Percentiles rank a stretch among this genome's conserved stretches.
These are phyloP conservation scores for Stemphylium lycopersici DNA, from an alignment of 2,329 filamentous ascomycete genomes.

Conservation along the genomic window DNA sequence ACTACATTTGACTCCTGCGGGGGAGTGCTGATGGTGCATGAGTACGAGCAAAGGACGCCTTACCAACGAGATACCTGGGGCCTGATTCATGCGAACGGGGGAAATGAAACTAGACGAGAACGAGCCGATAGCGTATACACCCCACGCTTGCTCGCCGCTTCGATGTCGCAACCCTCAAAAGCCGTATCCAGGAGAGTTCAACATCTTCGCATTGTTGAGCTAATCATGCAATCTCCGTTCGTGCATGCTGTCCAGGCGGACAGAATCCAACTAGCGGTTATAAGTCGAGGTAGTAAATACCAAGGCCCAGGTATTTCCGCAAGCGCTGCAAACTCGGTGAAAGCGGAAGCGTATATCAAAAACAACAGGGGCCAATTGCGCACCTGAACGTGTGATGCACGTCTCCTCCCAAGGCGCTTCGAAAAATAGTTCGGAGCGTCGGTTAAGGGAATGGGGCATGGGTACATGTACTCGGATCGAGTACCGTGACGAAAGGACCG, in stretches of 20 bases:
- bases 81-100: background rate
- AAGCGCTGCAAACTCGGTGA: conserved; percentile 5
- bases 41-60: background rate
- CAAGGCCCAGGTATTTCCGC: background rate
- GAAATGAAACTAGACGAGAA: background rate
- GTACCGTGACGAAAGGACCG: background rate
- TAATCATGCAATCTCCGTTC: conserved; percentile 12
- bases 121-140: background rate
- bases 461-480: background rate
- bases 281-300: background rate
- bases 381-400: conserved; percentile 7
- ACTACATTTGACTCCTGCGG: background rate
- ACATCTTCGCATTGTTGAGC: conserved; percentile 3
- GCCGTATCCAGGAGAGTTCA: background rate
- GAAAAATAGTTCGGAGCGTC: background rate
- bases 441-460: too few relatives aligned
- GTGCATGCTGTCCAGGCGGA: background rate
- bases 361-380: conserved; percentile 10
- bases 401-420: background rate
- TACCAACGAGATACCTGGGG: background rate
- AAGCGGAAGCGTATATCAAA: conserved; percentile 6
- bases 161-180: background rate
- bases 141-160: background rate
- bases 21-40: background rate
- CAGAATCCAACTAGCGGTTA: background rate